Percentiles rank a stretch among this genome's conserved stretches.
Evolutionary conservation across 2,329 filamentous ascomycete genomes (phyloP).

Genomic region (Ilyonectria mors-panacis): DNA sequence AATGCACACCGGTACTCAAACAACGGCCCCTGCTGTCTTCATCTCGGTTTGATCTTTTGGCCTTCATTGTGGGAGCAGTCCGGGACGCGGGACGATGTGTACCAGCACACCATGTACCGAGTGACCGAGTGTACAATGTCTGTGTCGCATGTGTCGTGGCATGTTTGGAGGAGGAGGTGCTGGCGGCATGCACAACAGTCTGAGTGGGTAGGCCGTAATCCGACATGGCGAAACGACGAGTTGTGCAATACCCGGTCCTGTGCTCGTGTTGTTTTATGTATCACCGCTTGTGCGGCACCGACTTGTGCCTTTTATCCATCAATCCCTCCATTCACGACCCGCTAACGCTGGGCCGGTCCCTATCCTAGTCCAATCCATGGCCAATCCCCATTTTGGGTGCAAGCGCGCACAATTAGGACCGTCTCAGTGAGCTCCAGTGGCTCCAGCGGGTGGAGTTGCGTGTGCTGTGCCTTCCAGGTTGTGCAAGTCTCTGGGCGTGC

Average conservation of each 20-base stretch:
- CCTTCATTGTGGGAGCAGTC: not conserved
- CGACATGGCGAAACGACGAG: not conserved
- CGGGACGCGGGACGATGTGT: not conserved
- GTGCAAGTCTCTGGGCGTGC: constrained; percentile 26
- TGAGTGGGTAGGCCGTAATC: not conserved
- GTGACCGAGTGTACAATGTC: not conserved
- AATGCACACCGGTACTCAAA: too few relatives aligned
- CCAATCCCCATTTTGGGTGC: not conserved
- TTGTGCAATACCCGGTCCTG: not conserved
- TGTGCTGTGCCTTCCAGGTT: constrained; percentile 23
- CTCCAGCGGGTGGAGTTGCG: constrained; percentile 22
- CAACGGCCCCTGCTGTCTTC: not conserved
- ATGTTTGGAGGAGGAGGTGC: not conserved
- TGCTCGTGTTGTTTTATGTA: not conserved
- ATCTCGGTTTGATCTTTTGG: constrained; percentile 9
- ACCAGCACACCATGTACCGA: not conserved
- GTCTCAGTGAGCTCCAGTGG: constrained; percentile 18
- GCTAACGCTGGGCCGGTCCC: not conserved
- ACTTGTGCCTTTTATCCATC: not conserved
- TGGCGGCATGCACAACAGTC: not conserved
- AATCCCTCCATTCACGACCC: not conserved
- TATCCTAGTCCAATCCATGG: not conserved
- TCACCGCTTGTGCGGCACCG: not conserved
- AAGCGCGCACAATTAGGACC: not conserved
- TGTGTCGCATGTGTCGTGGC: constrained; percentile 7